phyloP scores from a whole-genome alignment of 2,329 filamentous ascomycete genomes.

The Drechslerella stenobrocha region DNA sequence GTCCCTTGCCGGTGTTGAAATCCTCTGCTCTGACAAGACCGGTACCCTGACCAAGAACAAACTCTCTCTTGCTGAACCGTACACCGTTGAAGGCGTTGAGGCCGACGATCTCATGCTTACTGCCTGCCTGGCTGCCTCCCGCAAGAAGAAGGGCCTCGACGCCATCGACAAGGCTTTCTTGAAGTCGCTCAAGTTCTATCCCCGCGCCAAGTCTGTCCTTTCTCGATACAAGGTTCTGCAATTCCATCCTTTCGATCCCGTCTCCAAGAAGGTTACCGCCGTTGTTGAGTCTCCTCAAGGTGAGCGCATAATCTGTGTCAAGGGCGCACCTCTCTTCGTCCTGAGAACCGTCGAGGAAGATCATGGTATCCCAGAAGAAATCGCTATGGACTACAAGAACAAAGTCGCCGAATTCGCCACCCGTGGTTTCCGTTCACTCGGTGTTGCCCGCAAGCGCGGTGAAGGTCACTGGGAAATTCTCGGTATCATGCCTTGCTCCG shows the following conservation, averaged over 20 bases:
- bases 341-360: constrained; percentile 85
- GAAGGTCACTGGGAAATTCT: constrained; percentile 85
- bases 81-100: constrained; percentile 78
- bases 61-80: constrained; percentile 82
- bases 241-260: constrained; percentile 86
- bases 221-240: constrained; percentile 82
- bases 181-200: constrained; percentile 80
- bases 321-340: constrained; percentile 86
- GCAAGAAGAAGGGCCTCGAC: constrained; percentile 95
- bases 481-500: constrained; percentile 91
- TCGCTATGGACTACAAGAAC: constrained; percentile 85
- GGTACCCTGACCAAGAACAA: constrained; percentile 94
- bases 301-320: constrained; percentile 83
- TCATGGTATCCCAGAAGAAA: constrained; percentile 72
- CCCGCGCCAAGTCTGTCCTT: constrained; percentile 76
- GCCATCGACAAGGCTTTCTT: constrained; percentile 94
- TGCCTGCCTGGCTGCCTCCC: constrained; percentile 83
- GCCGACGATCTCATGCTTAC: constrained; percentile 88
- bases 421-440: constrained; percentile 90
- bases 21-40: constrained; percentile 93
- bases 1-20: constrained; percentile 87
- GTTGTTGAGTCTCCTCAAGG: constrained; percentile 80
- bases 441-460: constrained; percentile 86
- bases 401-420: constrained; percentile 89
- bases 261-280: constrained; percentile 89